Evolutionary conservation across 371 early-diverging fungal genomes (phyloP), one percentile per base, ranked within the genome.

Genomic region (Mycotypha africana): DNA sequence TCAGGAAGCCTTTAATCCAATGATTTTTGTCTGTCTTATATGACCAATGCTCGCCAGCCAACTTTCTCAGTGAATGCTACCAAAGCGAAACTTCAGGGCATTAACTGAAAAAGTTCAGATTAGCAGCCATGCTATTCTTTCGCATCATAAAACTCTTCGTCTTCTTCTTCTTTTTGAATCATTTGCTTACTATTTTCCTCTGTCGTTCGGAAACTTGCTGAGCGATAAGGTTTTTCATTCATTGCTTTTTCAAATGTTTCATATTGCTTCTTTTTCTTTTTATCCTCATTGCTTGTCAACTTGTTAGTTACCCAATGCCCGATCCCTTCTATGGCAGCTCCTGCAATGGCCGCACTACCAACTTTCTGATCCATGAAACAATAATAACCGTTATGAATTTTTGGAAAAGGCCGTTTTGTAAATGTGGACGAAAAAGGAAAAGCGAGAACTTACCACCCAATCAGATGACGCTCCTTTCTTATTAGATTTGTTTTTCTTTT

Each of bases 381-480:
- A 36, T 15, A 36, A 17, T 15, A 25, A 45, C 16, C 4, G 7
- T 8, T 17, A 8, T 28, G 28, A 11, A 11, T 28, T 11, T 28
- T 8, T 28, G 28, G 5, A 28, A 8, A 11, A 8, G n/a, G n/a
- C n/a, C n/a, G n/a, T n/a, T n/a, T n/a, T n/a, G n/a, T n/a, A n/a
- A n/a, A n/a, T n/a, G n/a, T n/a, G n/a, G n/a, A n/a, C n/a, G n/a
- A n/a, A n/a, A n/a, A n/a, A n/a, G n/a, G n/a, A n/a, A n/a, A n/a
- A n/a, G n/a, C n/a, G n/a, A n/a, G n/a, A 28, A 23, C 45, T 44
- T 66, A 70, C 70, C 59, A 64, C 54, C 71, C 71, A 70, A 19
- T 61, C 58, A 38, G 71, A 65, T 34, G 8, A 31, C 38, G 20
- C 60, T 48, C 26, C 52, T 52, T 28, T 61, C 45, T 23, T 38